Evolutionary conservation across 2,329 filamentous ascomycete species (phyloP), one percentile per base, ranked within the genome.

Genomic region (Ophiocordyceps camponoti-floridani): DNA sequence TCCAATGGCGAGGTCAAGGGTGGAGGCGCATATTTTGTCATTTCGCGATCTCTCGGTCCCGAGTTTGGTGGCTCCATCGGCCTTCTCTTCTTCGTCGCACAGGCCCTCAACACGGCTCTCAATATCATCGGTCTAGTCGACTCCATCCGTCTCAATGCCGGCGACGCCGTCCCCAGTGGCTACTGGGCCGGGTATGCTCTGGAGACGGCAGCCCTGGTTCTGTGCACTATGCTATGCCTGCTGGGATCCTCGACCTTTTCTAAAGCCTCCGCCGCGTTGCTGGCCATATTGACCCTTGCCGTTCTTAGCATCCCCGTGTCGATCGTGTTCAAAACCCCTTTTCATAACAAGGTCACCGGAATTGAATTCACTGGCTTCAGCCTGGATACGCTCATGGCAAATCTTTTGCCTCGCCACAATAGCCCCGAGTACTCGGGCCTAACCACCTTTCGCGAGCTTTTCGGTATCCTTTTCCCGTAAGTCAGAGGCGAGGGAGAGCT

Each of bases 31-130:
- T 94, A 94, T 58, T 94, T 89, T 54, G 67, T 94, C 46, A 93
- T 94, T 46, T 93, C 85, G 7, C 74, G 86, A 48, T 88, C 83
- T 41, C 65, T 94, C 4, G 86, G 86, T 0, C 85, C 86, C 7
- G 86, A 94, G 55, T 94, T 94, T 57, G 86, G 86, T 26, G 86
- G 86, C 14, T 86, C 84, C 1, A 93, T 94, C 50, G 86, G 86
- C 2, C 72, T 93, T 23, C 75, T 94, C 12, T 93, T 93, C 61
- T 94, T 91, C 58, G 68, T 93, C n/a, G 84, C 86, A n/a, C 84
- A 85, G 50, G 81, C 84, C 2, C 76, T 94, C 55, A 93, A 89
- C 56, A 87, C 85, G 1, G 83, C 83, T 35, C 75, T 94, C 70
- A 94, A 94, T 55, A 76, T 88, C 23, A 84, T 93, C 40, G 86